Conservation (phyloP, 192 early-diverging fungal species). For the Rhizoclosmatium sp. region DNA sequence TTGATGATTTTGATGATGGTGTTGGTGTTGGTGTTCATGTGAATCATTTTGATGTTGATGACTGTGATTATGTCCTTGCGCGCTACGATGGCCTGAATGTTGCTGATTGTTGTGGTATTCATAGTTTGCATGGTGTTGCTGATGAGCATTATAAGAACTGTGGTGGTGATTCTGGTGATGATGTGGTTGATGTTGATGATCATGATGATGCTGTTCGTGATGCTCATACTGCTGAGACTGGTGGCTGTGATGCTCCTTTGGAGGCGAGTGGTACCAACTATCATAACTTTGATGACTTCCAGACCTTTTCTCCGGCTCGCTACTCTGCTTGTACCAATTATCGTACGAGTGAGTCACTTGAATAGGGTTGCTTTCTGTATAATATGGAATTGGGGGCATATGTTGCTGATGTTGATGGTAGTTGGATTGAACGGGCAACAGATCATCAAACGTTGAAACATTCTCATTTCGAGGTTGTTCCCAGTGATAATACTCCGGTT, state of each 20-base stretch:
- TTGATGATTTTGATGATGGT: not conserved
- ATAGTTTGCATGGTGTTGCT: not conserved
- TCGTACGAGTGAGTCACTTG: slow-evolving; percentile 33
- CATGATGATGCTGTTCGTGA: not conserved
- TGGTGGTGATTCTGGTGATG: not conserved
- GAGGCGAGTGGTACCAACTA: not conserved
- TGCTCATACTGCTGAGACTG: not conserved
- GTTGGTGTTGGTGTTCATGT: not conserved
- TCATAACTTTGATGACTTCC: not conserved
- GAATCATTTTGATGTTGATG: not conserved
- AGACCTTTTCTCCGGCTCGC: not conserved
- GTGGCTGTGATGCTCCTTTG: not conserved
- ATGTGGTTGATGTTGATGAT: not conserved
- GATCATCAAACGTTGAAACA: slow-evolving; percentile 28
- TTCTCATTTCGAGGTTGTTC: not conserved
- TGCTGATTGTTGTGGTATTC: not conserved
- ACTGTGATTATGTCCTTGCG: not conserved
- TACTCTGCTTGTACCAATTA: slow-evolving; percentile 18
- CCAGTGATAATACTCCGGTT: not conserved
- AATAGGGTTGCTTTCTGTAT: slow-evolving; percentile 22
- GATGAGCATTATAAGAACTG: not conserved
- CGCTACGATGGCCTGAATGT: not conserved
- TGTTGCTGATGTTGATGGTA: not conserved
- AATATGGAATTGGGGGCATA: slow-evolving; percentile 18
- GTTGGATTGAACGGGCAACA: not conserved